phyloP scores from a whole-genome alignment of 2,329 filamentous ascomycete genomes.

The Fusarium secorum region DNA sequence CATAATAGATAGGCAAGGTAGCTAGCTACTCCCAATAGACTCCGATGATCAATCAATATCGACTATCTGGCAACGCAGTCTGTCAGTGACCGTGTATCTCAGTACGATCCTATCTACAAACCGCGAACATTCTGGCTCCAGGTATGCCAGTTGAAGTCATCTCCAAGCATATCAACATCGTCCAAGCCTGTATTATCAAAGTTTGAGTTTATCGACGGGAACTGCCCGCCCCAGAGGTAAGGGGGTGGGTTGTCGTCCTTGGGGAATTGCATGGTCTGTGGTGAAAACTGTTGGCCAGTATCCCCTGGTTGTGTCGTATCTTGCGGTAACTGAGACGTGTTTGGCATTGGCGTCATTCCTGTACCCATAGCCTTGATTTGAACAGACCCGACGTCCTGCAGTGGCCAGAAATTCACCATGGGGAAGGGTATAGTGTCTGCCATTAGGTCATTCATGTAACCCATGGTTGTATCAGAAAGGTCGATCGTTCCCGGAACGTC shows the following conservation, averaged over 20 bases:
- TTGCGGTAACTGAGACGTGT: background rate
- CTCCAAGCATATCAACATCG: constrained; percentile 52
- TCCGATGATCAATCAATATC: background rate
- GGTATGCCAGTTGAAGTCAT: constrained; percentile 58
- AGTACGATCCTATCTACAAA: constrained; percentile 47
- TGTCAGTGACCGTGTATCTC: constrained; percentile 33
- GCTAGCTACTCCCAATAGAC: constrained; percentile 9
- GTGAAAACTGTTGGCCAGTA: constrained; percentile 16
- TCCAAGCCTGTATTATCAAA: constrained; percentile 43
- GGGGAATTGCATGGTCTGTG: constrained; percentile 36
- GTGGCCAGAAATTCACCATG: constrained; percentile 35
- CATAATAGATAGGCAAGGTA: constrained; percentile 10
- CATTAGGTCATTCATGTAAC: constrained; percentile 39
- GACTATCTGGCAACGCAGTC: background rate
- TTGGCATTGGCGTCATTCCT: background rate
- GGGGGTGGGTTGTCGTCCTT: constrained; percentile 50
- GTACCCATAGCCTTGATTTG: constrained; percentile 31
- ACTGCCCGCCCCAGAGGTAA: constrained; percentile 53
- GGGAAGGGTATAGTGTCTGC: constrained; percentile 13
- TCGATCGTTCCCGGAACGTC: constrained; percentile 35
- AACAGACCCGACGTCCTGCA: constrained; percentile 29
- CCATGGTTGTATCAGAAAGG: constrained; percentile 44
- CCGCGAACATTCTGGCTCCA: constrained; percentile 56
- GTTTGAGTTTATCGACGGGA: constrained; percentile 42
- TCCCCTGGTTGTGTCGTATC: constrained; percentile 9